Percentiles rank a stretch among this genome's conserved stretches.
These are phyloP conservation scores for Salix koriyanagi DNA, from an alignment of 345 rosid genomes.

Conservation along the genomic window DNA sequence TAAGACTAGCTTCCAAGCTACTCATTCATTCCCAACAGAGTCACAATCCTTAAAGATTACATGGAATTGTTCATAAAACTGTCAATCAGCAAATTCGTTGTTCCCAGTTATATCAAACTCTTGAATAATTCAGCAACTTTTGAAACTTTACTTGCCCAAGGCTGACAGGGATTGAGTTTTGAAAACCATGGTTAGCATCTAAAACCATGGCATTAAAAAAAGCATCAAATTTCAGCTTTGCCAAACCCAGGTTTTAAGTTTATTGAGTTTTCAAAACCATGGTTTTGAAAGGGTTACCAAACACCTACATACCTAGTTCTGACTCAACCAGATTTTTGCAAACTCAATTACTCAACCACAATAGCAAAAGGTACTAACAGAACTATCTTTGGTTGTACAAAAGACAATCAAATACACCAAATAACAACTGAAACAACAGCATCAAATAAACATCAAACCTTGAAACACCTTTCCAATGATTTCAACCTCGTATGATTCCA, in stretches of 20 bases:
- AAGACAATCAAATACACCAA: too few relatives aligned
- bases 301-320: background rate
- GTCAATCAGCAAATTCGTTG: background rate
- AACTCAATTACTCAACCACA: background rate
- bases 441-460: too few relatives aligned
- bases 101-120: background rate
- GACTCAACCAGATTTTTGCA: background rate
- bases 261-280: too few relatives aligned
- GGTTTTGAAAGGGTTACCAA: background rate
- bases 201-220: too few relatives aligned
- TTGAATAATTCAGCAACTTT: too few relatives aligned
- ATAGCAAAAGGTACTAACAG: conserved; percentile 4
- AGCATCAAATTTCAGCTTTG: background rate
- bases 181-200: background rate
- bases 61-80: background rate
- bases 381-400: too few relatives aligned
- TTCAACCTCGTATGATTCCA: conserved; percentile 98
- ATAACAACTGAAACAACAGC: too few relatives aligned
- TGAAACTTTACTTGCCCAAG: too few relatives aligned
- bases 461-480: conserved; percentile 4
- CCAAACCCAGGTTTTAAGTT: background rate
- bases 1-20: background rate
- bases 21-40: background rate
- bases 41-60: background rate
- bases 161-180: too few relatives aligned